Percentiles rank a stretch among this genome's conserved stretches.
Evolutionary conservation across 2,329 filamentous ascomycete genomes (phyloP).

Genomic region (Chalaropsis ovoidea): DNA sequence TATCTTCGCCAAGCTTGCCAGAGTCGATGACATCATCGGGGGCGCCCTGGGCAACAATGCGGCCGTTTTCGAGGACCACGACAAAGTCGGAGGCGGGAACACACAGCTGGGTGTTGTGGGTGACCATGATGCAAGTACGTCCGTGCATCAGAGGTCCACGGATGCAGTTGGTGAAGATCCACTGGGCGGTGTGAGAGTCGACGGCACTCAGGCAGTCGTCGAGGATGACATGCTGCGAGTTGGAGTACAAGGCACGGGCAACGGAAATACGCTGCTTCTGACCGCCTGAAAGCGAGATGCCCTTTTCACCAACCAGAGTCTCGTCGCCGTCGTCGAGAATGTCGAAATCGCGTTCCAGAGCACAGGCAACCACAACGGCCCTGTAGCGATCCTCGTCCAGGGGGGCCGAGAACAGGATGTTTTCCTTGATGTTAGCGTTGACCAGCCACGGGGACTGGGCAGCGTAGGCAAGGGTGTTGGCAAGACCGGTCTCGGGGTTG

Average conservation of each 20-base stretch:
- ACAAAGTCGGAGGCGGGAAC: conserved; percentile 71
- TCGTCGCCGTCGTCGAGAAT: conserved; percentile 89
- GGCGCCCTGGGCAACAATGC: conserved; percentile 64
- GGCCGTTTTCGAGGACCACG: conserved; percentile 79
- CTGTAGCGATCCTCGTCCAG: conserved; percentile 75
- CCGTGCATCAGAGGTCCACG: conserved; percentile 77
- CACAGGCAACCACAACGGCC: conserved; percentile 82
- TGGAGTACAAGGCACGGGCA: conserved; percentile 93
- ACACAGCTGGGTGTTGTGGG: conserved; percentile 86
- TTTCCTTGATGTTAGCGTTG: conserved; percentile 90
- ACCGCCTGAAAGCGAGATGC: conserved; percentile 88
- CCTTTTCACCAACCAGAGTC: conserved; percentile 92
- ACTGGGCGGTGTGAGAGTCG: conserved; percentile 93
- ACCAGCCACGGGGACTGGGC: conserved; percentile 95
- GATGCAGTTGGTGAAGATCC: conserved; percentile 93
- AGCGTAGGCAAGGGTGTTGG: conserved; percentile 90
- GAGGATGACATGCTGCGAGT: conserved; percentile 77
- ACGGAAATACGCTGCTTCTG: conserved; percentile 97
- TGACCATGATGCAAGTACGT: conserved; percentile 88
- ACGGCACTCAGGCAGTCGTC: conserved; percentile 96
- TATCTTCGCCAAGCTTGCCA: conserved; percentile 81
- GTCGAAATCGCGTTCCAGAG: conserved; percentile 78
- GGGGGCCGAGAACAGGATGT: conserved; percentile 80
- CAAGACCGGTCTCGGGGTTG: conserved; percentile 74
- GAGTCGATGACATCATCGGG: conserved; percentile 69